Percentiles rank a stretch among this genome's conserved stretches.
Conservation (phyloP, 2,329 filamentous ascomycete genomes). For the Claviceps humidiphila region DNA sequence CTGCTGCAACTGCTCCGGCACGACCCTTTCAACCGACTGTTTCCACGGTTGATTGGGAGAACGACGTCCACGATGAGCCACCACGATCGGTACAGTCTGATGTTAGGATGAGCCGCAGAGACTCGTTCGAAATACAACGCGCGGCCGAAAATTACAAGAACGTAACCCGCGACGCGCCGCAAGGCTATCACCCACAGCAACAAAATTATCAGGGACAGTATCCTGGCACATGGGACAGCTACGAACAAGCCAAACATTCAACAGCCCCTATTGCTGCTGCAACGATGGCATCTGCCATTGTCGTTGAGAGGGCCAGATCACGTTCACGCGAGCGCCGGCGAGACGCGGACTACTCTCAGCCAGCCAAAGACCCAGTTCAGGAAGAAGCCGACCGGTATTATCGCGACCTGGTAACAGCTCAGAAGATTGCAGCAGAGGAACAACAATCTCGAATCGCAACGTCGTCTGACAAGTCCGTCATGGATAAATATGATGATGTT, state of each 20-base stretch:
- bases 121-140: slow-evolving; percentile 33
- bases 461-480: slow-evolving; percentile 34
- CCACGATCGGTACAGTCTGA: slow-evolving; percentile 14
- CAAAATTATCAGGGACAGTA: slow-evolving; percentile 25
- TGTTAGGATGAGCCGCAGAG: slow-evolving; percentile 33
- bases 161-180: slow-evolving; percentile 9
- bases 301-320: slow-evolving; percentile 26
- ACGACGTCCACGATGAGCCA: slow-evolving; percentile 30
- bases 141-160: slow-evolving; percentile 19
- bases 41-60: slow-evolving; percentile 40
- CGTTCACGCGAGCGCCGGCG: slow-evolving; percentile 19
- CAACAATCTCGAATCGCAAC: slow-evolving; percentile 39
- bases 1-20: slow-evolving; percentile 6
- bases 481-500: slow-evolving; percentile 38
- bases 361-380: slow-evolving; percentile 32
- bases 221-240: slow-evolving; percentile 29
- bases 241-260: slow-evolving; percentile 32
- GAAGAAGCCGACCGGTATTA: slow-evolving; percentile 46
- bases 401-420: slow-evolving; percentile 39
- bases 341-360: slow-evolving; percentile 15
- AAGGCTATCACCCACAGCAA: slow-evolving; percentile 11
- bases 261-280: slow-evolving; percentile 35
- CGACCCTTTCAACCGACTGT: slow-evolving; percentile 36
- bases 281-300: slow-evolving; percentile 33
- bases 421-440: slow-evolving; percentile 40